Evolutionary conservation across 768 basidiomycete species (phyloP), one percentile per base, ranked within the genome.

Genomic region (Tylopilus balloui): DNA sequence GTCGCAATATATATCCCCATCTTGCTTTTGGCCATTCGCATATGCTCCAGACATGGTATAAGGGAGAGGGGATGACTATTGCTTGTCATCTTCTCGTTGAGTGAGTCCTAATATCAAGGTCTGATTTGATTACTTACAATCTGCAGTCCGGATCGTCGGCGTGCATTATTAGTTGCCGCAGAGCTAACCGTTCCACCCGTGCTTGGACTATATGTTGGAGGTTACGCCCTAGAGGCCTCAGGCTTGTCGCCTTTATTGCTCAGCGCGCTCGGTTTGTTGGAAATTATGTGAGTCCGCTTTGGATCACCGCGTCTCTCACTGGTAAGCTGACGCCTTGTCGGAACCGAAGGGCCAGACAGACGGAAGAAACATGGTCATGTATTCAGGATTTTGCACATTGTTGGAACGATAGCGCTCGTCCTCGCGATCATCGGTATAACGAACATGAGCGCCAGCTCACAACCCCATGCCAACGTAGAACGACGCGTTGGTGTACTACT

Each of bases 51-150:
- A 27, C 80, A 86, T 71, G 79, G 84, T 55, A 64, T 77, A 48
- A 71, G 75, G 36, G 77, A 82, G 62, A 79, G 75, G 25, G 85
- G 82, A 50, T 88, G 83, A 83, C 63, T 86, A n/a, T 78, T 79
- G 53, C 71, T 86, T n/a, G 71, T 78, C 38, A 65, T 83, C 12
- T 84, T 87, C 52, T 74, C 82, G 11, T 52, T 77, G 37, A 65
- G 84, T 83, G 52, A 61, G 80, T 70, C 27, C 12, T 35, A 11
- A 29, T 2, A 3, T 21, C 28, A 8, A 31, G 21, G 43, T 29
- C 7, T 25, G 23, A n/a, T 44, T 32, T 17, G 9, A 17, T 44
- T 37, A 42, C 51, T 52, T 36, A 50, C 23, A 24, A 47, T 48
- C 37, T 27, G 45, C 42, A 86, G 86, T 75, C 38, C 78, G 84